Base-by-base conservation (phyloP, 495 filamentous ascomycete species). In the Aeminium ludgeri region DNA sequence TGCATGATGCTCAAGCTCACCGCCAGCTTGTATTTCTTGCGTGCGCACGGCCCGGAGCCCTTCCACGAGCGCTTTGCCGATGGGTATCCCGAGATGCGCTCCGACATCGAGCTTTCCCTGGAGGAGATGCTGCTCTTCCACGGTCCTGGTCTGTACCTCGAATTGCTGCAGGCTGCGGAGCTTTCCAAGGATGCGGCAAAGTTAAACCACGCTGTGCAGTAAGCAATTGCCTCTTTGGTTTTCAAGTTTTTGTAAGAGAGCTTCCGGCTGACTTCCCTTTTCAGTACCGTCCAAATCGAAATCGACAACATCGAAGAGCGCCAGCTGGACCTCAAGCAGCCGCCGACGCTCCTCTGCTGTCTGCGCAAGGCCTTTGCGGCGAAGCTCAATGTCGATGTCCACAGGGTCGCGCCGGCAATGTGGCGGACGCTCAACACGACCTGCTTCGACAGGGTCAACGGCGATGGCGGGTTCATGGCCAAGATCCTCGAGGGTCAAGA, bases 81-180 rank as follows among this genome's bases (percentile, higher is more conserved):
- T 23, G 34, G 23, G 15, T 7, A 29, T 17, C 6, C 4, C 6
- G 43, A 33, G 20, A 12, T 13, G 30, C 39, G 43, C 17, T 30
- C 17, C 10, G 36, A 46, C 10, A 30, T 46, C 7, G 43, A 46
- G 23, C 20, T 46, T 30, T 27, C 36, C n/a, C 28, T 17, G 15
- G 43, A 46, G 43, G 43, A 46, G 37, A 19, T 29, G n/a, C 18
- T 46, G 36, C 18, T 46, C 15, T 16, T 25, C 36, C 11, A 30
- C 7, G 43, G 43, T 16, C 36, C 36, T 18, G 37, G 16, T 11
- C 2, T 46, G 10, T 41, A 40, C n/a, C 18, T 36, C 1, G 37
- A 18, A 8, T 20, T 46, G 36, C 20, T 46, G 15, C 34, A 11
- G 36, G 15, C n/a, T 1, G 36, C 8, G 10, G 30, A 41, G 17